A percentile compares a stretch with the other conserved stretches of the same genome.
Evolutionary conservation across 2,329 filamentous ascomycete species (phyloP).

Genomic region (Sporothrix sp.): DNA sequence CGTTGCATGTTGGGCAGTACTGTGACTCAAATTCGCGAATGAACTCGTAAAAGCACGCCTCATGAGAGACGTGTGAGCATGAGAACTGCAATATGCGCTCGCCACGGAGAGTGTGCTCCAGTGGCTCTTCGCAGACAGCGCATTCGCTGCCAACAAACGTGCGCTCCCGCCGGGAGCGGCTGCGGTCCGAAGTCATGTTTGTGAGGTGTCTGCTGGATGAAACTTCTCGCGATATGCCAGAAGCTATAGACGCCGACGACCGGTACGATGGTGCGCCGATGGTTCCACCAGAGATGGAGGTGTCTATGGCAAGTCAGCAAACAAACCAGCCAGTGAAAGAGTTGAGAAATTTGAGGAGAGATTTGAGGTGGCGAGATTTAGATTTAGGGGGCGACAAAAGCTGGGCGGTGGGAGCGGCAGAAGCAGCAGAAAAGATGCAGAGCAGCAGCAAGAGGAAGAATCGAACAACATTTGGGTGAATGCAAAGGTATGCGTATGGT

Average conservation of each 20-base stretch:
- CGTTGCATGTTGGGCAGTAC: conserved; percentile 88
- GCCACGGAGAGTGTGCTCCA: conserved; percentile 89
- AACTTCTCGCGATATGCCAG: conserved; percentile 26
- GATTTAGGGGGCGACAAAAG: not conserved
- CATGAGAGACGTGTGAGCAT: conserved; percentile 93
- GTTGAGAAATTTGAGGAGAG: too few relatives aligned
- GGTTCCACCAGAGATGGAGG: conserved; percentile 29
- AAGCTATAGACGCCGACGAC: conserved; percentile 30
- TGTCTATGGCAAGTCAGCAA: conserved; percentile 25
- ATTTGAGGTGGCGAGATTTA: too few relatives aligned
- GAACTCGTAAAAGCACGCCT: conserved; percentile 98
- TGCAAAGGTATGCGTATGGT: not conserved
- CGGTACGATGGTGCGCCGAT: conserved; percentile 31
- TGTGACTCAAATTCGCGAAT: conserved; percentile 91
- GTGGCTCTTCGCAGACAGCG: conserved; percentile 89
- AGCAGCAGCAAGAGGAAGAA: not conserved
- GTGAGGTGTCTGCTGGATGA: conserved; percentile 35
- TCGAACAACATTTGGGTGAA: not conserved
- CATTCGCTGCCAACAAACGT: conserved; percentile 95
- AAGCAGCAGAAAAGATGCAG: conserved; percentile 1
- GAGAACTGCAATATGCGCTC: conserved; percentile 94
- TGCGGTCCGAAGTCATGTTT: conserved; percentile 66
- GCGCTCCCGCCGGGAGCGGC: conserved; percentile 72
- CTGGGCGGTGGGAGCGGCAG: not conserved
- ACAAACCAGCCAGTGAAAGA: conserved; percentile 15